Evolutionary conservation across 2,329 filamentous ascomycete species (phyloP).

Genomic region (Pseudopyricularia javanii): DNA sequence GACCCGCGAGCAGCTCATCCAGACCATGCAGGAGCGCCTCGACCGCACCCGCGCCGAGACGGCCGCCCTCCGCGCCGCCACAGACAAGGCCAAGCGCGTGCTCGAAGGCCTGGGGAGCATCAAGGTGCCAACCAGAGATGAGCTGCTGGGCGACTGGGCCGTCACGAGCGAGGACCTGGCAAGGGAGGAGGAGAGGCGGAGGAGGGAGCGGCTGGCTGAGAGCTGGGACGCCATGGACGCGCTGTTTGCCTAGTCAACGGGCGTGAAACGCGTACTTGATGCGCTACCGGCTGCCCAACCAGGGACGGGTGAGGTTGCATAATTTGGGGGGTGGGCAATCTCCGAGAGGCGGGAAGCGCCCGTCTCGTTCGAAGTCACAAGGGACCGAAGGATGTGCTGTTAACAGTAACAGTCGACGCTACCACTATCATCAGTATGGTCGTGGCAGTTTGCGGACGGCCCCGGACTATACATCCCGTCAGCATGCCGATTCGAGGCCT

Average conservation of each 20-base stretch:
- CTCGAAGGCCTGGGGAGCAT: constrained; percentile 55
- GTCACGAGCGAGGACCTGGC: constrained; percentile 1
- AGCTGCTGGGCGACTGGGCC: constrained; percentile 8
- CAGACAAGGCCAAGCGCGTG: constrained; percentile 60
- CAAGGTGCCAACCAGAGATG: constrained; percentile 16
- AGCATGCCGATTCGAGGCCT: too few species aligned
- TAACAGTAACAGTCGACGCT: too few species aligned
- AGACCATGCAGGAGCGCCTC: constrained; percentile 77
- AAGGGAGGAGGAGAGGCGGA: background rate
- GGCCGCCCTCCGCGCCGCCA: constrained; percentile 50
- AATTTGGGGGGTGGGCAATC: too few species aligned
- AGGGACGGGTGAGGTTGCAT: too few species aligned
- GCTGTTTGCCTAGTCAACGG: constrained; percentile 24
- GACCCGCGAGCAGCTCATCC: constrained; percentile 74
- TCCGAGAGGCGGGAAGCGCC: too few species aligned
- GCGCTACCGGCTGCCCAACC: too few species aligned
- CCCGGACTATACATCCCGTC: too few species aligned
- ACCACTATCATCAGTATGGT: too few species aligned
- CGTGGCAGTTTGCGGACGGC: too few species aligned
- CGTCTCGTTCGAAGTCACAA: too few species aligned
- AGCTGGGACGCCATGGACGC: constrained; percentile 30
- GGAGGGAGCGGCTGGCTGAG: background rate
- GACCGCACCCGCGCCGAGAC: constrained; percentile 64
- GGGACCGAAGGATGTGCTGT: too few species aligned
- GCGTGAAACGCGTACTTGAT: too few species aligned